These are phyloP conservation scores for Trichoderma breve DNA, from an alignment of 2,329 filamentous ascomycete genomes.

Conservation along the genomic window DNA sequence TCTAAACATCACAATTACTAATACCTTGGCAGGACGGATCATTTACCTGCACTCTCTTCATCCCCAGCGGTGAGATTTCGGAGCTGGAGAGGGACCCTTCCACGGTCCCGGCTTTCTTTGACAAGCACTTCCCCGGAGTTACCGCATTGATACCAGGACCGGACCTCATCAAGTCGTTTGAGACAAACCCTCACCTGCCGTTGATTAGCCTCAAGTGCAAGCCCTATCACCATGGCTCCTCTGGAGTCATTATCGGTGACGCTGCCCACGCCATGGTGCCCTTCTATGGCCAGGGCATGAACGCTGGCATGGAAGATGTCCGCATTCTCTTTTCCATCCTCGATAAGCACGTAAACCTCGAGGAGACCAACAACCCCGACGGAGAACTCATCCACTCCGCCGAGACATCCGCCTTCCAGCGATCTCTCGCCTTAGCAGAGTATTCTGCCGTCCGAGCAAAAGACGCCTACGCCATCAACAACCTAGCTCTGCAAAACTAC, in stretches of 20 bases:
- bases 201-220: conserved; percentile 91
- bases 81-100: conserved; percentile 63
- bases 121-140: conserved; percentile 82
- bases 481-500: conserved; percentile 88
- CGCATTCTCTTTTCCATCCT: conserved; percentile 80
- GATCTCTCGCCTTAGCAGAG: conserved; percentile 63
- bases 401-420: conserved; percentile 52
- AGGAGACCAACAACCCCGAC: conserved; percentile 44
- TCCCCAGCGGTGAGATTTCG: conserved; percentile 68
- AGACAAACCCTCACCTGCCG: conserved; percentile 81
- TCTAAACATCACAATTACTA: background rate
- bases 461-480: conserved; percentile 87
- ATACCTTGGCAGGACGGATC: conserved; percentile 64
- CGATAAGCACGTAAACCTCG: conserved; percentile 59
- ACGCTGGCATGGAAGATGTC: conserved; percentile 92
- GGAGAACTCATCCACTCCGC: conserved; percentile 34
- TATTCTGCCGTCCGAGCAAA: conserved; percentile 73
- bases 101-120: conserved; percentile 69
- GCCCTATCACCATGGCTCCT: conserved; percentile 77
- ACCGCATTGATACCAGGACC: conserved; percentile 65
- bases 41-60: conserved; percentile 93
- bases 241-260: conserved; percentile 84
- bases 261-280: conserved; percentile 97
- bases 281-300: conserved; percentile 98
- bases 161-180: conserved; percentile 72